Percentiles rank a stretch among this genome's conserved stretches.
Evolutionary conservation across 176 grass and related monocot genomes (phyloP).

Genomic region (Oryza rufipogon): DNA sequence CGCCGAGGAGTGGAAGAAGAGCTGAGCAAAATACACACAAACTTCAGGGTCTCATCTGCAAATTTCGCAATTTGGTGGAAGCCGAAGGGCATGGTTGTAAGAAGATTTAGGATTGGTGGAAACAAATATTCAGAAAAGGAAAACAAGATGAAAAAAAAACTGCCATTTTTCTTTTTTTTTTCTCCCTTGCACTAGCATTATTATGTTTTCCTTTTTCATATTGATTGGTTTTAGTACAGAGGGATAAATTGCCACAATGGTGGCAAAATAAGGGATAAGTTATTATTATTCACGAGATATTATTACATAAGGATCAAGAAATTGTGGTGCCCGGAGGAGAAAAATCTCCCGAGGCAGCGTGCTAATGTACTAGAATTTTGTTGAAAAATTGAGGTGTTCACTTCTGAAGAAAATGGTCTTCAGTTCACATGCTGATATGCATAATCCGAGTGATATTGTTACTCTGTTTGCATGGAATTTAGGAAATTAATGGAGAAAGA

Average conservation of each 20-base stretch:
- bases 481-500: neutral
- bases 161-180: neutral
- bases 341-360: neutral
- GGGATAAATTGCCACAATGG: neutral
- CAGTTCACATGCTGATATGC: neutral
- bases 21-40: conserved; percentile 32
- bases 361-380: neutral
- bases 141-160: neutral
- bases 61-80: neutral
- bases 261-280: conserved; percentile 19
- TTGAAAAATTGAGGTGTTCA: neutral
- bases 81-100: conserved; percentile 40
- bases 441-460: neutral
- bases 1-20: conserved; percentile 90
- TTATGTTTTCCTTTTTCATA: conserved; percentile 8
- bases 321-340: neutral
- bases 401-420: neutral
- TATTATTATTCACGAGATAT: neutral
- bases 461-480: neutral
- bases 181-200: neutral
- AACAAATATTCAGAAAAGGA: neutral
- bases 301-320: neutral
- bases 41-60: neutral
- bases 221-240: conserved; percentile 38
- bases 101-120: conserved; percentile 9